Conservation (phyloP, 2,329 filamentous ascomycete genomes). For the Xylariaceae sp. region DNA sequence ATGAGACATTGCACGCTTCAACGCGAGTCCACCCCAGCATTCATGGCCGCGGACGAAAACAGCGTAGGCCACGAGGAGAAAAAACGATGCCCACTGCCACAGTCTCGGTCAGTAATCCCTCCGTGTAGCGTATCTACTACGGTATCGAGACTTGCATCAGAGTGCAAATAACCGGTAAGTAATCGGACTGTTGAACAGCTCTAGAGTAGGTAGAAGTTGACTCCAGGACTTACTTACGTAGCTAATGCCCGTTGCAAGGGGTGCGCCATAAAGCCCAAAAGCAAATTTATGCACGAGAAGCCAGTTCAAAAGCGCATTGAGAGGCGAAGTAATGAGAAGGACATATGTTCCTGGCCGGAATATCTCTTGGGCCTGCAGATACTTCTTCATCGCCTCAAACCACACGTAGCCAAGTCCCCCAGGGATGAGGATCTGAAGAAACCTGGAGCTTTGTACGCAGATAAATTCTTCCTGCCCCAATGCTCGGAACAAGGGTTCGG, state of each 20-base stretch:
- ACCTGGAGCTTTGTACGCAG: constrained; percentile 67
- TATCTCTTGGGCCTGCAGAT: constrained; percentile 77
- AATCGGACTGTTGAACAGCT: no score
- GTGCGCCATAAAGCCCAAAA: constrained; percentile 73
- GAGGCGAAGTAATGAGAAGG: constrained; percentile 73
- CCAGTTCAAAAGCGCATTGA: constrained; percentile 78
- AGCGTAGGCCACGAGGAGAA: constrained; percentile 70
- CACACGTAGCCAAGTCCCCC: constrained; percentile 84
- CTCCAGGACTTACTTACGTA: constrained; percentile 42
- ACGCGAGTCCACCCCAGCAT: constrained; percentile 74
- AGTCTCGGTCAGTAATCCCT: no score
- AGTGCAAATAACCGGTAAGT: no score
- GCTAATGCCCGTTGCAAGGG: constrained; percentile 75
- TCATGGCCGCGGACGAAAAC: constrained; percentile 65
- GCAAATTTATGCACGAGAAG: constrained; percentile 70
- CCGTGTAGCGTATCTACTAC: no score
- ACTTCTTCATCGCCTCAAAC: constrained; percentile 84
- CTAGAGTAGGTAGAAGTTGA: no score
- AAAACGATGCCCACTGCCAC: constrained; percentile 66
- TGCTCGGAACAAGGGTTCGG: constrained; percentile 67
- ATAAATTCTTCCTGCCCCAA: constrained; percentile 78
- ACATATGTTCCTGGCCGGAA: constrained; percentile 81
- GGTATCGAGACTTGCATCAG: no score
- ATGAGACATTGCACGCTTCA: constrained; percentile 60
- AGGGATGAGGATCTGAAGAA: constrained; percentile 70